These are phyloP conservation scores for Sparassis latifolia DNA, from an alignment of 1,284 basidiomycete species.

Conservation along the genomic window DNA sequence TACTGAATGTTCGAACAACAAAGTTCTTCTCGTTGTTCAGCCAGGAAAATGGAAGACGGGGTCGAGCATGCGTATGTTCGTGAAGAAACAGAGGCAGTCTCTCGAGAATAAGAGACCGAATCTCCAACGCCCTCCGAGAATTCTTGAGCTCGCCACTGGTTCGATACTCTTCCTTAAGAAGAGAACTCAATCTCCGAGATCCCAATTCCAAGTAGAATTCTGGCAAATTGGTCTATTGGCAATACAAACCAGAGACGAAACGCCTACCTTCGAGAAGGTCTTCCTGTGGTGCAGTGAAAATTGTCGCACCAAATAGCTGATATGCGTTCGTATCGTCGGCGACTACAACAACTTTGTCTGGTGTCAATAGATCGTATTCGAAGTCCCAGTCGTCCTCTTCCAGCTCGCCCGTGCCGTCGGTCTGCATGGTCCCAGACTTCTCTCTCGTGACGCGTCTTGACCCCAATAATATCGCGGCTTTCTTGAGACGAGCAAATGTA, in stretches of 20 bases:
- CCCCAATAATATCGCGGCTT: conserved; percentile 68
- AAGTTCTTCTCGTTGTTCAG: conserved; percentile 69
- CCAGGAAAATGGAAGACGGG: conserved; percentile 69
- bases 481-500: conserved; percentile 63
- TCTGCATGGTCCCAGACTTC: conserved; percentile 24
- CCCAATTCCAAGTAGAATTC: conserved; percentile 65
- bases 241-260: not conserved
- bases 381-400: conserved; percentile 65
- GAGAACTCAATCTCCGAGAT: conserved; percentile 61
- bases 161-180: conserved; percentile 75
- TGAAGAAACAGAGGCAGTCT: conserved; percentile 89
- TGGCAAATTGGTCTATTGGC: conserved; percentile 19
- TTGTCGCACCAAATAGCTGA: conserved; percentile 69
- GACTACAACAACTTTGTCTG: conserved; percentile 57
- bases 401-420: conserved; percentile 24
- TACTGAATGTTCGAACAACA: conserved; percentile 61
- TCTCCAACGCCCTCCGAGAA: conserved; percentile 42
- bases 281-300: conserved; percentile 88
- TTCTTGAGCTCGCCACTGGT: conserved; percentile 46
- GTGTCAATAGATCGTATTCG: conserved; percentile 55
- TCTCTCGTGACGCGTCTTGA: conserved; percentile 44
- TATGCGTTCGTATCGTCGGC: conserved; percentile 78
- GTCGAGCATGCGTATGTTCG: conserved; percentile 73
- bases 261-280: conserved; percentile 70
- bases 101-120: conserved; percentile 70